Evolutionary conservation across 208 protist species (phyloP), one percentile per base, ranked within the genome.

Genomic region (Wallacemonas rigidus): DNA sequence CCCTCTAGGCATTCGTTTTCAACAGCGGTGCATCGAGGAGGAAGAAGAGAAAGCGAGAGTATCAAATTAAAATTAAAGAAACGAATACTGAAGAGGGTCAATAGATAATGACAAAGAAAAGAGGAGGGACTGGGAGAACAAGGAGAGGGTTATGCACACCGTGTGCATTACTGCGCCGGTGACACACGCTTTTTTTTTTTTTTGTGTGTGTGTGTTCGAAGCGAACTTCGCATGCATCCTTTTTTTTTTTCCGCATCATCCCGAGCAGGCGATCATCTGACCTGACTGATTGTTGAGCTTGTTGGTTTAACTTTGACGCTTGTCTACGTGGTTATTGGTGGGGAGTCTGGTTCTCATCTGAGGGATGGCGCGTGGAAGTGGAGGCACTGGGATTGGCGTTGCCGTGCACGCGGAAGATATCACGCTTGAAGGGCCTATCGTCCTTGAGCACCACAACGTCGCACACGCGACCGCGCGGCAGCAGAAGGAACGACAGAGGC

Each of bases 401-500:
- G n/a, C 40, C n/a, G n/a, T 51, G 7, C 11, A 65, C 60, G 60
- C 51, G 38, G 60, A 65, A 65, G 60, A 65, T 65, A 17, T 65
- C 60, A n/a, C 60, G 60, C 60, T 65, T 0, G 43, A 65, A 65
- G 15, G 60, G 60, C n/a, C 36, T 44, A 41, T 65, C 36, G 43
- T 65, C 60, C 15, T 50, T 17, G 41, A 65, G 60, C 41, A 53
- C 41, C 60, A 65, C 60, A 9, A 70, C 68, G 38, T 83, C 72
- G 40, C 73, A 72, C 1, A 83, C 71, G 38, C 72, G 78, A 45
- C 69, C 69, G 48, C 65, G 39, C 1, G 85, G 85, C 1, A 90
- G 68, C 5, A 90, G 63, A 11, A 86, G 45, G 58, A 82, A 88
- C 36, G 80, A 75, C 12, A 90, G 73, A 1, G 85, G 81, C n/a